phyloP scores from a whole-genome alignment of 2,329 filamentous ascomycete genomes.

The Arthrobotrys musiformis region DNA sequence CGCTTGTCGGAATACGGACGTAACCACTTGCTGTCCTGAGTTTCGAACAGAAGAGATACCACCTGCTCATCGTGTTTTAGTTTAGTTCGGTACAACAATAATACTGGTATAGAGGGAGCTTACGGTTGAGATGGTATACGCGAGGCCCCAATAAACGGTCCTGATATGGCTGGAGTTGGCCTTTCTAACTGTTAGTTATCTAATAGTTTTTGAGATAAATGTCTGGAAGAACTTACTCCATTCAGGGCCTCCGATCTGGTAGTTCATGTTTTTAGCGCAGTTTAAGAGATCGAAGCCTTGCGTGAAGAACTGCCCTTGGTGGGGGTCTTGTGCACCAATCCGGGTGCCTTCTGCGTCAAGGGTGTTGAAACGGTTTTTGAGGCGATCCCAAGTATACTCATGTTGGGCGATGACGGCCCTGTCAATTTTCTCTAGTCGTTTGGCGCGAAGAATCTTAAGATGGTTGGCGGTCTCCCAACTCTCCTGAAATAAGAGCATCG shows the following conservation, averaged over 20 bases:
- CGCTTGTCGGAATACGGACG: neutral
- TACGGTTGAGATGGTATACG: neutral
- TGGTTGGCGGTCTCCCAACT: conserved; percentile 20
- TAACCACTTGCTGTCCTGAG: neutral
- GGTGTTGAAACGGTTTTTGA: conserved; percentile 18
- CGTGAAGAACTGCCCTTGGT: neutral
- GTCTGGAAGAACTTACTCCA: neutral
- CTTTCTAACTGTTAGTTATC: neutral
- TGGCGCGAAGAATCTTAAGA: neutral
- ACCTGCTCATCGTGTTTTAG: neutral
- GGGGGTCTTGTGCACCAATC: neutral
- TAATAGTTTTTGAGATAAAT: neutral
- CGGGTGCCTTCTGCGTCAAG: neutral
- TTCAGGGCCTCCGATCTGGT: neutral
- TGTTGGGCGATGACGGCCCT: neutral
- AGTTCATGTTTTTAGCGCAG: neutral
- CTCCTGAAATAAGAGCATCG: conserved; percentile 10
- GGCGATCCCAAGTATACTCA: conserved; percentile 6
- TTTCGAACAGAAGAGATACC: neutral
- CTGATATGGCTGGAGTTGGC: neutral
- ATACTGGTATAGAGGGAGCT: neutral
- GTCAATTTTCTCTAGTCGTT: conserved; percentile 2
- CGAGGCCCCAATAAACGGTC: neutral
- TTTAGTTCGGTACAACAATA: neutral
- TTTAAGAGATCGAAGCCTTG: neutral